phyloP scores from a whole-genome alignment of 148 eudicot species.

The Camellia sinensis region DNA sequence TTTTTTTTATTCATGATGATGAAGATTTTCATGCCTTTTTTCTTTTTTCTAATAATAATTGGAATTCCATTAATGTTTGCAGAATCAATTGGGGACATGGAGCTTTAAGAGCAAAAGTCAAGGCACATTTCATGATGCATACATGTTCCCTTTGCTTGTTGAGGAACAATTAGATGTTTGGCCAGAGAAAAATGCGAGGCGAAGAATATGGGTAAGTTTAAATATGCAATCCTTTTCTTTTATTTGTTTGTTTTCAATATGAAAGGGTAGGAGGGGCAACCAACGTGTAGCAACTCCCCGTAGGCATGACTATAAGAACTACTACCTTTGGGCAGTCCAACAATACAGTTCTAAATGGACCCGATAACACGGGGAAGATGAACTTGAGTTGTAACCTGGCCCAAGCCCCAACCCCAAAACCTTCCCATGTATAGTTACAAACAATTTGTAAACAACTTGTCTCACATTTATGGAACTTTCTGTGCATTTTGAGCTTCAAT shows the following conservation, averaged over 20 bases:
- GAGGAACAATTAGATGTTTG: conserved; percentile 36
- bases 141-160: conserved; percentile 49
- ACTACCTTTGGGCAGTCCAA: too few relatives aligned
- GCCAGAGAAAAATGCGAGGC: conserved; percentile 47
- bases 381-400: too few relatives aligned
- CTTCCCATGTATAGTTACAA: too few relatives aligned
- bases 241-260: too few relatives aligned
- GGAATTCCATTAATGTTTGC: conserved; percentile 4
- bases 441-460: too few relatives aligned
- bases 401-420: too few relatives aligned
- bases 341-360: too few relatives aligned
- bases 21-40: background rate
- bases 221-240: background rate
- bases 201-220: conserved; percentile 32
- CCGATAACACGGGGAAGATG: too few relatives aligned
- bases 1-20: background rate
- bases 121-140: conserved; percentile 43
- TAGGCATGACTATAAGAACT: too few relatives aligned
- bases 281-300: too few relatives aligned
- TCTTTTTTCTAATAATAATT: background rate
- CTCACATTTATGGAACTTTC: too few relatives aligned
- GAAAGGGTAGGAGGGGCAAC: too few relatives aligned
- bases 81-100: conserved; percentile 49
- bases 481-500: background rate
- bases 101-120: conserved; percentile 59